Percentiles rank a stretch among this genome's conserved stretches.
Conservation (phyloP, 1,139 yeast genomes). For the Yarrowia galli region DNA sequence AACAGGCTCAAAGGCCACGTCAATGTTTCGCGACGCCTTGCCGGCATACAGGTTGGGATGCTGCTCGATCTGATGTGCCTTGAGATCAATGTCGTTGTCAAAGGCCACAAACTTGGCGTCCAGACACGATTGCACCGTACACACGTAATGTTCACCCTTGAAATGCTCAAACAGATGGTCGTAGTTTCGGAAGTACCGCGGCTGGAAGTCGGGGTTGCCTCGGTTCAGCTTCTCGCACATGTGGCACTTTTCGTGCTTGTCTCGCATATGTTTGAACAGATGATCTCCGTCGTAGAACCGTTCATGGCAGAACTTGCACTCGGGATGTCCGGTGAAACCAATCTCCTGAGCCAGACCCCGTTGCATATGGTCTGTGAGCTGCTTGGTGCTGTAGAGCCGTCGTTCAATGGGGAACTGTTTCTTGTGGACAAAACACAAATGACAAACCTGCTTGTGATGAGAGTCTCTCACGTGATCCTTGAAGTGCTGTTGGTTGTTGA, state of each 20-base stretch:
- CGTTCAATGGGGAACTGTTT: constrained; percentile 80
- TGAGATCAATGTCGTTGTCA: constrained; percentile 81
- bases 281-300: constrained; percentile 92
- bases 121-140: constrained; percentile 81
- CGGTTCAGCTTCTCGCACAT: constrained; percentile 74
- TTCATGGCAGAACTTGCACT: constrained; percentile 79
- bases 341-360: constrained; percentile 60
- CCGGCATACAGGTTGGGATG: constrained; percentile 65
- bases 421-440: constrained; percentile 76
- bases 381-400: constrained; percentile 65
- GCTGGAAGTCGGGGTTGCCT: constrained; percentile 52
- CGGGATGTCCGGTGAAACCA: constrained; percentile 91
- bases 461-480: constrained; percentile 67
- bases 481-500: constrained; percentile 62
- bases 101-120: constrained; percentile 93
- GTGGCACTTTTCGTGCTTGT: constrained; percentile 86
- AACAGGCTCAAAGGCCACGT: constrained; percentile 44
- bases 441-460: constrained; percentile 73
- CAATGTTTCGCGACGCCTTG: constrained; percentile 46
- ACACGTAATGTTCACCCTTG: constrained; percentile 72
- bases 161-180: constrained; percentile 79
- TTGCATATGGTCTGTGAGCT: constrained; percentile 71
- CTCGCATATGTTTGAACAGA: constrained; percentile 79
- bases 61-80: constrained; percentile 85
- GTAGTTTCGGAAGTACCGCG: constrained; percentile 82